Conservation (phyloP, 23 red algal species). For the Gracilaria vermiculophylla region DNA sequence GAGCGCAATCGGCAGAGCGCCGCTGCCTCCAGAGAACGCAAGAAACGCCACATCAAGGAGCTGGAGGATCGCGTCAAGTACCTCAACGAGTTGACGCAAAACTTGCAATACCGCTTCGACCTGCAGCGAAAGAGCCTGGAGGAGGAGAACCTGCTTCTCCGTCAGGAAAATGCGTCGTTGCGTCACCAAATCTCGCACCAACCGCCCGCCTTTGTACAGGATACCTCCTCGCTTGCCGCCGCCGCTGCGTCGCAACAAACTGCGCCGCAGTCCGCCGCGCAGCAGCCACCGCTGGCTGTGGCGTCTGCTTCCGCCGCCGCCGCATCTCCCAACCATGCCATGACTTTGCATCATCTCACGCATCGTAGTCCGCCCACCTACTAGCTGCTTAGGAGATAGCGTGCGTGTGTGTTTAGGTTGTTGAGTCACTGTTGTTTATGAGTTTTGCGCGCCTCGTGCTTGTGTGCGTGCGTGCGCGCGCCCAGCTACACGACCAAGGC, state of each 20-base stretch:
- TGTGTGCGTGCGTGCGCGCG: too few species aligned
- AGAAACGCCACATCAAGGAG: constrained; percentile 79
- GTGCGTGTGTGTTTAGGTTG: too few species aligned
- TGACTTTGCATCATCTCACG: constrained; percentile 50
- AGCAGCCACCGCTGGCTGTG: too few species aligned
- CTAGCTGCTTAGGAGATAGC: too few species aligned
- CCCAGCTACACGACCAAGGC: too few species aligned
- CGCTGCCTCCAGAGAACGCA: constrained; percentile 77
- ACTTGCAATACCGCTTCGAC: constrained; percentile 52
- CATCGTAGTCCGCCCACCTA: constrained; percentile 20
- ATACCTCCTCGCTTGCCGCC: too few species aligned
- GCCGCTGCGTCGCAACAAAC: too few species aligned
- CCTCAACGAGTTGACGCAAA: constrained; percentile 51
- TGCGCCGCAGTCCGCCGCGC: too few species aligned
- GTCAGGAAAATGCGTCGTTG: constrained; percentile 9
- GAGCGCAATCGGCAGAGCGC: constrained; percentile 89
- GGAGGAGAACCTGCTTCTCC: constrained; percentile 4
- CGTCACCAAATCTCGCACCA: constrained; percentile 18
- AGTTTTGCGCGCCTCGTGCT: too few species aligned
- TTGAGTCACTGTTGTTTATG: background rate
- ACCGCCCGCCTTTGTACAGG: background rate
- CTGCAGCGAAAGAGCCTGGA: background rate
- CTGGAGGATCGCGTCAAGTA: constrained; percentile 70
- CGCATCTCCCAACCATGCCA: constrained; percentile 13
- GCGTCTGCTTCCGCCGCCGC: background rate